Base-by-base conservation (phyloP, 1,284 basidiomycete genomes). In the Wallemia mellicola region DNA sequence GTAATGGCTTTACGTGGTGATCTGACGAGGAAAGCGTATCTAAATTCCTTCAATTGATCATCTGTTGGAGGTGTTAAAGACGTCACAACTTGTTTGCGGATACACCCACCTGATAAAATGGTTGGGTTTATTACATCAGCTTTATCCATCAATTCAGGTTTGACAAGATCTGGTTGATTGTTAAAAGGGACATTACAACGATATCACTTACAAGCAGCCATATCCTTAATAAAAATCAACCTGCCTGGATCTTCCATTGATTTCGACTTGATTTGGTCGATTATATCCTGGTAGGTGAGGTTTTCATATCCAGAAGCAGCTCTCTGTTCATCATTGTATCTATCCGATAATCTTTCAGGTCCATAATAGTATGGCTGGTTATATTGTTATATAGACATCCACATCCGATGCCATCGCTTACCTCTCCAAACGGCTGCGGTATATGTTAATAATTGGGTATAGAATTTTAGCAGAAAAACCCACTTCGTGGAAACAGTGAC, bases 1-100 rank as follows among this genome's bases (percentile, higher is more conserved):
- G 65, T 65, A 15, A 67, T 63, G 14, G 64, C 64, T 60, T 66
- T 67, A 59, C 65, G 61, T 15, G 67, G 67, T 0, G 67, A 68
- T 32, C 67, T 64, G 26, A 68, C 65, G 26, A 68, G 61, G 63
- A 68, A 68, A 9, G 67, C 65, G 60, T 68, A 66, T 48, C 64
- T 61, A 63, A 68, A 68, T 9, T 65, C 59, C 26, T 64, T 64
- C 2, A 68, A 58, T 19, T 67, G 62, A 2, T 63, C 59, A 14
- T 64, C 68, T n/a, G n/a, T n/a, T n/a, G n/a, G n/a, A n/a, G n/a
- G n/a, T n/a, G n/a, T n/a, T n/a, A n/a, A n/a, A n/a, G n/a, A n/a
- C n/a, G n/a, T n/a, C n/a, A n/a, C n/a, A n/a, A n/a, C n/a, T n/a
- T n/a, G n/a, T n/a, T n/a, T n/a, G n/a, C n/a, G n/a, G n/a, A n/a